Evolutionary conservation across 2,329 filamentous ascomycete genomes (phyloP).

Genomic region (Arthrobotrys conoides): DNA sequence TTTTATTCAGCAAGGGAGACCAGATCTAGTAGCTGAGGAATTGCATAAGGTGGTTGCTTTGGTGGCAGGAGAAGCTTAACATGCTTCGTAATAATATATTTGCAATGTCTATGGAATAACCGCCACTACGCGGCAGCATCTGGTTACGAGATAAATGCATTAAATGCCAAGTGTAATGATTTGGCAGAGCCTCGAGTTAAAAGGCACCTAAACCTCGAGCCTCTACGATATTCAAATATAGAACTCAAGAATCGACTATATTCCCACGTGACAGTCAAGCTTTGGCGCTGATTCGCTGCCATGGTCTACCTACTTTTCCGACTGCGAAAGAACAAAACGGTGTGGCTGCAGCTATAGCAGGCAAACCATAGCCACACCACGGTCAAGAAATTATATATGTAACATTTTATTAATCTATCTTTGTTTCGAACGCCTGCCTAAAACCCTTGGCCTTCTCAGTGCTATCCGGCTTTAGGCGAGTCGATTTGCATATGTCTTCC

Average conservation of each 20-base stretch:
- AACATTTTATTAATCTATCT: slow-evolving; percentile 14
- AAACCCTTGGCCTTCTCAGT: neutral
- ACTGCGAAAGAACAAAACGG: neutral
- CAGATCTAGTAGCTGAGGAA: slow-evolving; percentile 67
- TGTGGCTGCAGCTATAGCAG: neutral
- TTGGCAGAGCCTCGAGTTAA: neutral
- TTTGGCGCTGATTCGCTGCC: slow-evolving; percentile 19
- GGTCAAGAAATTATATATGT: neutral
- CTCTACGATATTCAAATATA: neutral
- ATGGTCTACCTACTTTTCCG: neutral
- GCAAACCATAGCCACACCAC: slow-evolving; percentile 1
- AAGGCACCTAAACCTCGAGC: neutral
- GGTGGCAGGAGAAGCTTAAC: neutral
- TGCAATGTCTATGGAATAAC: neutral
- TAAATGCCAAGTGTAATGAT: neutral
- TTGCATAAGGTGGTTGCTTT: slow-evolving; percentile 19
- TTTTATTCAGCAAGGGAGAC: slow-evolving; percentile 73
- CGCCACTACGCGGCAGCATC: too few species aligned
- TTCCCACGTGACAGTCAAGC: neutral
- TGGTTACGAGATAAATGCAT: too few species aligned
- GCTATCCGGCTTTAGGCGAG: slow-evolving; percentile 14
- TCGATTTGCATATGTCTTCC: neutral
- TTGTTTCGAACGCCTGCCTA: slow-evolving; percentile 4
- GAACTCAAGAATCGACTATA: neutral
- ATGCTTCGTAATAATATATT: too few species aligned